A percentile compares a stretch with the other conserved stretches of the same genome.
phyloP scores from a whole-genome alignment of 768 basidiomycete species.

The Phanerochaete sordida region DNA sequence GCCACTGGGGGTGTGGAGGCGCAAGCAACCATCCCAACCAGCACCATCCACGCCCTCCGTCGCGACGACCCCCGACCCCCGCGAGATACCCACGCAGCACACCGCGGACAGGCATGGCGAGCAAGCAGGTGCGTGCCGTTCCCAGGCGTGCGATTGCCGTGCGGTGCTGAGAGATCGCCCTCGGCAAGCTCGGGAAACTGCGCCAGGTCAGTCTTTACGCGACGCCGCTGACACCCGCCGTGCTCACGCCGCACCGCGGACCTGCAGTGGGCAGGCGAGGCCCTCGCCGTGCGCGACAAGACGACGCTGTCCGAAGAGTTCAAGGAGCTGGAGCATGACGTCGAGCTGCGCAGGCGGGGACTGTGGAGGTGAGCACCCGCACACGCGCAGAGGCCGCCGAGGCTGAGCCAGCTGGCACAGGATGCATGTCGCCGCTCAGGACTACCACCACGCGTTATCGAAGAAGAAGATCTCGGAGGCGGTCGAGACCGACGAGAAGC shows the following conservation, averaged over 20 bases:
- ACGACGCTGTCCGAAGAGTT: conserved; percentile 76
- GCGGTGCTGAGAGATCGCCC: conserved; percentile 5
- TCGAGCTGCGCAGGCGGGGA: conserved; percentile 76
- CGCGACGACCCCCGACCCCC: not conserved
- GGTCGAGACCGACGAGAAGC: conserved; percentile 62
- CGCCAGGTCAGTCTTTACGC: conserved; percentile 53
- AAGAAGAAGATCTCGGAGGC: conserved; percentile 73
- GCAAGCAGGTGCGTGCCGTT: conserved; percentile 50
- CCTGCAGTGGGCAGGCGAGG: conserved; percentile 82
- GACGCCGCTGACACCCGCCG: not conserved
- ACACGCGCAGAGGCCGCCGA: not conserved
- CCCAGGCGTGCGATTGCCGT: not conserved
- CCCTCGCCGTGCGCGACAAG: conserved; percentile 82
- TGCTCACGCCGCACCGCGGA: conserved; percentile 14
- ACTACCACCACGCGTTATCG: conserved; percentile 64
- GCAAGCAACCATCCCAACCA: not conserved
- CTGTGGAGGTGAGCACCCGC: conserved; percentile 55
- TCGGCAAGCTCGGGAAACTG: conserved; percentile 65
- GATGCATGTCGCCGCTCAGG: conserved; percentile 65
- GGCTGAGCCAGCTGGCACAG: conserved; percentile 25
- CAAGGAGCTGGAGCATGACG: conserved; percentile 75
- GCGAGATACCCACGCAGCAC: not conserved
- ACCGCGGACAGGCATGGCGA: conserved; percentile 43
- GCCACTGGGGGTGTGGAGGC: not conserved
- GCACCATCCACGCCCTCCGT: not conserved